These are phyloP conservation scores for Hydnomerulius pinastri DNA, from an alignment of 768 basidiomycete species.

Conservation along the genomic window DNA sequence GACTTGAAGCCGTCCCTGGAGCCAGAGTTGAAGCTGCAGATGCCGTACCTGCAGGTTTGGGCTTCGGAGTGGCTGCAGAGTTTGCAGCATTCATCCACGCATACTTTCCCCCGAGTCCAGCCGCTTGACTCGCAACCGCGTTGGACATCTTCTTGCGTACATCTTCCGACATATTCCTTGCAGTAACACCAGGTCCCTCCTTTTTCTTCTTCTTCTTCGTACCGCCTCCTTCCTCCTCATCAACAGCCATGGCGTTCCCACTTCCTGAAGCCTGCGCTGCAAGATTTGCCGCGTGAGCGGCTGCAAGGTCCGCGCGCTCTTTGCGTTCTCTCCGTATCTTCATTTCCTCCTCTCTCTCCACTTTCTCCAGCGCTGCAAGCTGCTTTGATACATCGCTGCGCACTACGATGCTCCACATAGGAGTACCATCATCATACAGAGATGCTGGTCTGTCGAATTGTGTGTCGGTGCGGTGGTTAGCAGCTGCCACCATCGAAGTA, in stretches of 20 bases:
- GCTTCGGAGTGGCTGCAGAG: slow-evolving; percentile 43
- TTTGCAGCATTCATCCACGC: slow-evolving; percentile 84
- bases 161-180: slow-evolving; percentile 89
- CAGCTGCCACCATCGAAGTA: slow-evolving; percentile 65
- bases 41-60: slow-evolving; percentile 34
- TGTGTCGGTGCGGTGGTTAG: slow-evolving; percentile 68
- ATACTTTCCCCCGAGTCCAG: slow-evolving; percentile 82
- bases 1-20: slow-evolving; percentile 26
- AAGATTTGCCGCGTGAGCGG: slow-evolving; percentile 65
- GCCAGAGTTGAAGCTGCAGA: slow-evolving; percentile 31
- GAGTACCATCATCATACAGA: slow-evolving; percentile 63
- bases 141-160: slow-evolving; percentile 92
- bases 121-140: slow-evolving; percentile 84
- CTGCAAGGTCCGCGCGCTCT: slow-evolving; percentile 71
- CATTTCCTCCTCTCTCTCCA: slow-evolving; percentile 84
- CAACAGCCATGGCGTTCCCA: slow-evolving; percentile 29
- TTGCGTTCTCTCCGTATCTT: slow-evolving; percentile 74
- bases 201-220: slow-evolving; percentile 83
- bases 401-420: slow-evolving; percentile 84
- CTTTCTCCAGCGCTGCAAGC: slow-evolving; percentile 70
- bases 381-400: slow-evolving; percentile 82
- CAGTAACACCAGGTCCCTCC: slow-evolving; percentile 81
- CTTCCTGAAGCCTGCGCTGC: slow-evolving; percentile 54
- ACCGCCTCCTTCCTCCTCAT: slow-evolving; percentile 54
- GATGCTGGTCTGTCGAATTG: slow-evolving; percentile 69